Evolutionary conservation across 805 yeast species (phyloP), one percentile per base, ranked within the genome.

Genomic region (Ogataea philodendri): DNA sequence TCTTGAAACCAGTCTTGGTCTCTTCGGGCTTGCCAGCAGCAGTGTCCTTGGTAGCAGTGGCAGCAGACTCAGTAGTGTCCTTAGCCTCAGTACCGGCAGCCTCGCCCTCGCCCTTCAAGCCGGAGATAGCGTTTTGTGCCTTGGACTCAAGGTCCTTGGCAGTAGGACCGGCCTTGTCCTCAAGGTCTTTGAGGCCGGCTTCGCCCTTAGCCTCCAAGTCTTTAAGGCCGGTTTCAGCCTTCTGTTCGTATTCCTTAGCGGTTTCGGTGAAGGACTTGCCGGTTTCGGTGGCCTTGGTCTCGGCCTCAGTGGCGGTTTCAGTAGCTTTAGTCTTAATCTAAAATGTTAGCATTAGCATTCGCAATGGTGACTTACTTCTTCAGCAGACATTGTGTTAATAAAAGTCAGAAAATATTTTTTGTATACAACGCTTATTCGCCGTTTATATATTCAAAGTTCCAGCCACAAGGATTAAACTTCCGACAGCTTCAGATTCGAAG

Each of bases 1-100:
- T 60, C 54, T 59, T 59, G 31, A 48, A 35, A 11, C 54, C 46
- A 14, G 42, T 37, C 40, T 49, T 42, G 37, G 47, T 32, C 23
- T 48, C 47, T 16, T 46, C 54, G 22, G 47, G 34, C 39, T 53
- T 49, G 15, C 50, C 36, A 14, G 41, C 41, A 14, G 40, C 36
- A 11, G 45, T 32, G 35, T 35, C 30, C 33, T 38, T 31, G 29
- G 31, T 35, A 10, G 29, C 40, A 10, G 20, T n/a, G 11, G 19
- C 26, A 18, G 36, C 21, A 2, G 30, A 15, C 10, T 9, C 29
- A 22, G 21, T 27, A 28, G 23, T 26, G 30, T 35, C 15, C 15
- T 30, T 16, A 7, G 27, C 22, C 5, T 35, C 36, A 15, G 7
- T 5, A 13, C 7, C 29, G 15, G 28, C 19, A n/a, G 8, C 14